Evolutionary conservation across 192 early-diverging fungal genomes (phyloP), one percentile per base, ranked within the genome.

Genomic region (Backusella westeae): DNA sequence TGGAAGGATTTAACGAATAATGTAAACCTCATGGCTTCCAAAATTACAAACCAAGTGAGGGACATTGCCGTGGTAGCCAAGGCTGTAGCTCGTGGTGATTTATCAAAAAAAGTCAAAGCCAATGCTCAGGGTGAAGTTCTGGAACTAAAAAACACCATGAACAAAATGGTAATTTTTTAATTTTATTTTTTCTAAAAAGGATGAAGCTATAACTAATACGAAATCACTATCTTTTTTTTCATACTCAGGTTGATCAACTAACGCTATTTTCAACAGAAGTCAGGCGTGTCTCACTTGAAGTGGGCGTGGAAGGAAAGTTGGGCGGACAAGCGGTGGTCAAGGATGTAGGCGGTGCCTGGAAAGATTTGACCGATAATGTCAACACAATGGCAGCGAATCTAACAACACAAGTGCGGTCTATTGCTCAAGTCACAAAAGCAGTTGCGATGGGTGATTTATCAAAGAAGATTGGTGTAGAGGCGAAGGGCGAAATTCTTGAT

Each of bases 61-160:
- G 89, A 90, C 63, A 90, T 90, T 68, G 83, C 89, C 2, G 78
- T 77, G 8, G 89, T 90, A 52, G 84, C 85, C 74, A 85, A 83
- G 49, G 90, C 90, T 1, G 87, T 89, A n/a, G 88, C 87, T 19
- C 59, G 70, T 26, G 88, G 90, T 67, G 88, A 91, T 79, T 72
- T 89, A 34, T 77, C 73, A 10, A 83, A 86, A 73, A 89, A 85
- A 34, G 84, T 90, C 67, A 86, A 80, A 15, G 87, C 87, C 0
- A 82, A 85, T 56, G 87, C 86, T 39, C 84, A 82, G 42, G 89
- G 89, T 65, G 89, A 90, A 75, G 86, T 90, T 53, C 75, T 89
- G 7, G 86, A 90, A 26, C 80, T 91, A 44, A 90, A 90, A 70
- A 84, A 87, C n/a, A 90, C 88, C 1, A 88, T 90, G 80, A 90